phyloP scores from a whole-genome alignment of 2,329 filamentous ascomycete genomes.

The Venturiaceae sp. region DNA sequence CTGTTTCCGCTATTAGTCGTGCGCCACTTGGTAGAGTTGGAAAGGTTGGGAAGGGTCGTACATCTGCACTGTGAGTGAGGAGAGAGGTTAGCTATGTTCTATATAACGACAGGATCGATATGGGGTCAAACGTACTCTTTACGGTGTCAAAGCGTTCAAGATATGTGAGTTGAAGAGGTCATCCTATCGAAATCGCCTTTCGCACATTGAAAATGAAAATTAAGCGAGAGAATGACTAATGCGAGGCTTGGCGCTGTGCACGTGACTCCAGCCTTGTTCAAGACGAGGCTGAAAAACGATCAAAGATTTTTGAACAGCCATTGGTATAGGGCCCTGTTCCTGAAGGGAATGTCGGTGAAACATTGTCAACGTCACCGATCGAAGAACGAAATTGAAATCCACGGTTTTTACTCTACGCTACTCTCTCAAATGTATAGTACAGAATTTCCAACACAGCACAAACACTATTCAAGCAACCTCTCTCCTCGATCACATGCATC shows the following conservation, averaged over 20 bases:
- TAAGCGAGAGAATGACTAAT: too few relatives aligned
- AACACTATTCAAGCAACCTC: background rate
- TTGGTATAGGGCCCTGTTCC: too few relatives aligned
- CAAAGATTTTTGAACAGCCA: too few relatives aligned
- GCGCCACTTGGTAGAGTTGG: slow-evolving; percentile 9
- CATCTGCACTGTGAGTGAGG: slow-evolving; percentile 69
- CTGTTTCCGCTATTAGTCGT: slow-evolving; percentile 39
- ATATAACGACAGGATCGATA: background rate
- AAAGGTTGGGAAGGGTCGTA: slow-evolving; percentile 41
- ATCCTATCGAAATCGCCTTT: too few relatives aligned
- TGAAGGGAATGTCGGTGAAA: too few relatives aligned
- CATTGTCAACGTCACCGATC: background rate
- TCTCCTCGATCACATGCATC: background rate
- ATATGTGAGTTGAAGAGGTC: background rate
- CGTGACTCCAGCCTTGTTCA: too few relatives aligned
- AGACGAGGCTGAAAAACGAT: too few relatives aligned
- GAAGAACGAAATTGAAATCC: background rate
- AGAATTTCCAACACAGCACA: background rate
- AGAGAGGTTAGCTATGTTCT: slow-evolving; percentile 34
- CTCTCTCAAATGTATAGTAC: background rate
- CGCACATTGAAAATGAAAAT: too few relatives aligned
- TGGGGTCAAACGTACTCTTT: background rate
- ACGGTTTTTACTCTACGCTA: background rate
- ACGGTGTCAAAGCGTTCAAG: background rate
- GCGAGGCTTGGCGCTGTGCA: too few relatives aligned